phyloP scores from a whole-genome alignment of 2,329 filamentous ascomycete genomes.

The Dactylellina drechsleri region DNA sequence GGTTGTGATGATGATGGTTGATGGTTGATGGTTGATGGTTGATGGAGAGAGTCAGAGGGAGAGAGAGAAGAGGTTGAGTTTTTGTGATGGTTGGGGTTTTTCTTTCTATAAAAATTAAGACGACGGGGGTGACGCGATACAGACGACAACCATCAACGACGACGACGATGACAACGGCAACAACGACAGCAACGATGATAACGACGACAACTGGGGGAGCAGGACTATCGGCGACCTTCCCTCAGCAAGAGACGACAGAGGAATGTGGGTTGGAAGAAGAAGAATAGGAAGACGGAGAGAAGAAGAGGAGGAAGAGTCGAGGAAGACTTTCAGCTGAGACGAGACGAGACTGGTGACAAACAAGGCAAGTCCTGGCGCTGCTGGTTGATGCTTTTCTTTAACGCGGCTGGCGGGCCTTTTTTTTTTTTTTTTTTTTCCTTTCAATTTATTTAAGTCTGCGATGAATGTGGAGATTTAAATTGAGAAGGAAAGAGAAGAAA shows the following conservation, averaged over 20 bases:
- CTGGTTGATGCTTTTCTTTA: slow-evolving; percentile 12
- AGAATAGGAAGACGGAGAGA: not conserved
- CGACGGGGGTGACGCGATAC: slow-evolving; percentile 16
- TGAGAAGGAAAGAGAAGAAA: not conserved
- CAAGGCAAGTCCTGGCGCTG: slow-evolving; percentile 37
- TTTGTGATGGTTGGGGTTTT: not conserved
- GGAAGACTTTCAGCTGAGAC: slow-evolving; percentile 40
- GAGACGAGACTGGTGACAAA: slow-evolving; percentile 44
- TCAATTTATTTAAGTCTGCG: no score
- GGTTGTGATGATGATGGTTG: slow-evolving; percentile 19
- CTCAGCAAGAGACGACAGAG: not conserved
- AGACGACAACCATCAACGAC: slow-evolving; percentile 13
- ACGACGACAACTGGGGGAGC: not conserved
- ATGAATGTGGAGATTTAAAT: slow-evolving; percentile 1
- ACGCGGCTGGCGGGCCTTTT: slow-evolving; percentile 50
- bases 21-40: slow-evolving; percentile 10
- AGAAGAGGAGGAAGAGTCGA: not conserved
- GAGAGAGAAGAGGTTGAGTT: slow-evolving; percentile 19
- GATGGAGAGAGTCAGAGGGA: slow-evolving; percentile 17
- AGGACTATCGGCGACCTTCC: not conserved
- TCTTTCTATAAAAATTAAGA: slow-evolving; percentile 6
- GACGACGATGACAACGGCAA: not conserved
- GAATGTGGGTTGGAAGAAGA: not conserved
- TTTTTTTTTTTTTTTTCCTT: slow-evolving; percentile 11
- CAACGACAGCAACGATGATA: not conserved